phyloP scores from a whole-genome alignment of 345 rosid genomes.

The Hypericum perforatum region DNA sequence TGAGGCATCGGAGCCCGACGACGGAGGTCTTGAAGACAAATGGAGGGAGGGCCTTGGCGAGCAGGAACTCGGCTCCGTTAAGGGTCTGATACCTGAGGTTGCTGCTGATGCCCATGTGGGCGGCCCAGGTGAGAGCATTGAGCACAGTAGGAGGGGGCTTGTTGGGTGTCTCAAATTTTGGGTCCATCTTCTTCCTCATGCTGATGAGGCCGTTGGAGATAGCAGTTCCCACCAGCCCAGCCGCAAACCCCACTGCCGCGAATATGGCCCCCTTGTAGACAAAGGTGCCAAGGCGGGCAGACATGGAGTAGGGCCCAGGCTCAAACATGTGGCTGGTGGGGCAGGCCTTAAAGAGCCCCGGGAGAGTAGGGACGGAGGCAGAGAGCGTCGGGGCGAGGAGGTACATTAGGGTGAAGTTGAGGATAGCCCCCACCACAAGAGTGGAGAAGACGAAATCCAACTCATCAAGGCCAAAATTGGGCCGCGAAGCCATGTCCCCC shows the following conservation, averaged over 20 bases:
- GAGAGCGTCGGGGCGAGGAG: conserved; percentile 70
- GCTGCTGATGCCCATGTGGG: conserved; percentile 88
- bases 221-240: conserved; percentile 84
- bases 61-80: conserved; percentile 69
- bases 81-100: conserved; percentile 86
- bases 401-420: conserved; percentile 90
- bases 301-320: conserved; percentile 44
- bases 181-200: conserved; percentile 96
- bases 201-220: conserved; percentile 70
- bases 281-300: conserved; percentile 61
- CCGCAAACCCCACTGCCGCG: conserved; percentile 82
- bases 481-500: conserved; percentile 98
- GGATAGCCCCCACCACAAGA: conserved; percentile 68
- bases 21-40: conserved; percentile 74
- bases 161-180: conserved; percentile 74
- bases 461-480: conserved; percentile 89
- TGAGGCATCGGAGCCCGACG: conserved; percentile 61
- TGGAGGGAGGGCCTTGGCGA: conserved; percentile 51
- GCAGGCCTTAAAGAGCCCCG: conserved; percentile 63
- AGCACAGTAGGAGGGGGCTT: conserved; percentile 80
- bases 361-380: conserved; percentile 36
- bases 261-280: conserved; percentile 77
- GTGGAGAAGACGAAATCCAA: conserved; percentile 94
- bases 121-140: conserved; percentile 81
- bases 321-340: conserved; percentile 93